Conservation (phyloP, 2,329 filamentous ascomycete genomes). For the Chrysosporium keratinophilum region DNA sequence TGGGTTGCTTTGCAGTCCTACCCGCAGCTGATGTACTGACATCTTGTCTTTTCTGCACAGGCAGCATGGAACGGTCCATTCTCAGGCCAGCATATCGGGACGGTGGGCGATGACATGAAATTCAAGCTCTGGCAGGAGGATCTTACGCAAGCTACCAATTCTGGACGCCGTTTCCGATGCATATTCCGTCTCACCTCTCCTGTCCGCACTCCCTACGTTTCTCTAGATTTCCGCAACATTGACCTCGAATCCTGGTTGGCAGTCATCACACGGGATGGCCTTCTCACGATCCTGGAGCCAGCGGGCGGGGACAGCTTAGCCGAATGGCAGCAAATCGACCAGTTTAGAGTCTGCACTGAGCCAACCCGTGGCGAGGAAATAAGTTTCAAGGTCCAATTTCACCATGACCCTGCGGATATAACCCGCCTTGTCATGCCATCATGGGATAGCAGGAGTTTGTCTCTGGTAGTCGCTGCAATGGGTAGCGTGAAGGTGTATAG, state of each 20-base stretch:
- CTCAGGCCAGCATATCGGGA: constrained; percentile 78
- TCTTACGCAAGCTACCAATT: constrained; percentile 60
- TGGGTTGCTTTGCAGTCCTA: too few species aligned
- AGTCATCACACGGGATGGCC: constrained; percentile 70
- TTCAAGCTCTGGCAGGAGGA: constrained; percentile 93
- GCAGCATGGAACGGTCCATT: constrained; percentile 90
- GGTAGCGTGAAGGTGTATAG: constrained; percentile 73
- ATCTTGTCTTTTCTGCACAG: constrained; percentile 35
- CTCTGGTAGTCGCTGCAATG: constrained; percentile 78
- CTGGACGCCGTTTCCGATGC: constrained; percentile 69
- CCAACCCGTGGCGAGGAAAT: constrained; percentile 75
- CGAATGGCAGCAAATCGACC: constrained; percentile 65
- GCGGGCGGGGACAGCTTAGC: constrained; percentile 70
- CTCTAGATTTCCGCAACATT: constrained; percentile 77
- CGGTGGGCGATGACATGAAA: constrained; percentile 77
- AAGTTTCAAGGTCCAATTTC: constrained; percentile 75
- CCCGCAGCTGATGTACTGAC: too few species aligned
- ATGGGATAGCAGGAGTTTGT: constrained; percentile 67
- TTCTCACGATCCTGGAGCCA: constrained; percentile 71
- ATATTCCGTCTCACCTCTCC: constrained; percentile 53
- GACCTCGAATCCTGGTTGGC: constrained; percentile 77
- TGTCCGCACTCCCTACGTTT: constrained; percentile 60
- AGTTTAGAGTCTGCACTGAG: constrained; percentile 60
- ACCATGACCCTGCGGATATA: constrained; percentile 65
- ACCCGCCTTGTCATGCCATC: constrained; percentile 69